Conservation (phyloP, 139 green algal genomes). For the Pleodorina starrii region DNA sequence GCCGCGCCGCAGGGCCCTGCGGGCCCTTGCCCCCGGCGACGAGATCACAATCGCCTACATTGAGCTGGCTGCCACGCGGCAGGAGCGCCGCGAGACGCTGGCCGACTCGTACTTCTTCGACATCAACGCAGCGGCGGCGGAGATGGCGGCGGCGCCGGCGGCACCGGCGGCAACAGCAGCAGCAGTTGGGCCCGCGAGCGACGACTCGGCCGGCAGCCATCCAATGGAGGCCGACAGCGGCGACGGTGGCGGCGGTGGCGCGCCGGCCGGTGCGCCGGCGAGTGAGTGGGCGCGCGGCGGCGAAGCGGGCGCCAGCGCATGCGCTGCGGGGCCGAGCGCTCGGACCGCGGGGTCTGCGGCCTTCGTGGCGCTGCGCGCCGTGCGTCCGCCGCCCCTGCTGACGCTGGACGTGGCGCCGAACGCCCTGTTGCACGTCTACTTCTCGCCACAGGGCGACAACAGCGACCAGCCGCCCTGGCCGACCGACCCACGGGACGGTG, state of each 20-base stretch:
- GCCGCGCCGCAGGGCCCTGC: slow-evolving; percentile 63
- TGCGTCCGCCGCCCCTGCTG: slow-evolving; percentile 10
- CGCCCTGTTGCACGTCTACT: slow-evolving; percentile 46
- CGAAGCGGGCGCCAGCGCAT: too few species aligned
- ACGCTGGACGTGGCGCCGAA: neutral
- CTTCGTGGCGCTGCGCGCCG: neutral
- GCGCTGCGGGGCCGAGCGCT: too few species aligned
- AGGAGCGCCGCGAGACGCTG: slow-evolving; percentile 73
- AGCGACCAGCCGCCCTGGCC: slow-evolving; percentile 51
- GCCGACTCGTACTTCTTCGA: slow-evolving; percentile 80
- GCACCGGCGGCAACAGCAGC: neutral
- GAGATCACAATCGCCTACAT: slow-evolving; percentile 86
- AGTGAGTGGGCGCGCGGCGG: too few species aligned
- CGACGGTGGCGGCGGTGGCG: too few species aligned
- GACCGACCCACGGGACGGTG: slow-evolving; percentile 45
- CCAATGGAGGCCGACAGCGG: neutral
- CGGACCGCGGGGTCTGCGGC: too few species aligned
- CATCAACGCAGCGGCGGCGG: slow-evolving; percentile 37
- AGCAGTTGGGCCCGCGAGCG: neutral
- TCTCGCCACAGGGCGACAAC: neutral
- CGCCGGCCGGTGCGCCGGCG: too few species aligned
- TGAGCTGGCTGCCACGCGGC: slow-evolving; percentile 76
- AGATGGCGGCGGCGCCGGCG: neutral
- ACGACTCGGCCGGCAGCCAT: too few species aligned
- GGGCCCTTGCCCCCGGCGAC: slow-evolving; percentile 64